Evolutionary conservation across 2,329 filamentous ascomycete species (phyloP).

Genomic region (Sporothrix humicola): DNA sequence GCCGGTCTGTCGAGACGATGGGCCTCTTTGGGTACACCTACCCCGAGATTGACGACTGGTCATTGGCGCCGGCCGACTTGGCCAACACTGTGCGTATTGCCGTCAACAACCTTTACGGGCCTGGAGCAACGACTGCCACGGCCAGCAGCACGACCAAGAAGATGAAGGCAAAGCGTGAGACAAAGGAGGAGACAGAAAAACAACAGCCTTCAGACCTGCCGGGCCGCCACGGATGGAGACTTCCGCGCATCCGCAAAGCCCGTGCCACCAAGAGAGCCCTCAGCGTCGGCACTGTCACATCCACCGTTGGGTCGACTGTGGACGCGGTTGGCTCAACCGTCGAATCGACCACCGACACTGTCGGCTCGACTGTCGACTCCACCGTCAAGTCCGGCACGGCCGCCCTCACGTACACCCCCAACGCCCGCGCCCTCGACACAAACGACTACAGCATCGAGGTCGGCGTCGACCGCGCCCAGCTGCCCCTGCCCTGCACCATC

Average conservation of each 20-base stretch:
- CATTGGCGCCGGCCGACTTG: constrained; percentile 61
- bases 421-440: constrained; percentile 20
- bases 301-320: neutral
- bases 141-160: neutral
- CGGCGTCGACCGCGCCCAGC: constrained; percentile 47
- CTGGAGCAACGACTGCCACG: neutral
- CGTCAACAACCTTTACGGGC: constrained; percentile 59
- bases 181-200: too few species aligned
- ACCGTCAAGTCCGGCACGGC: neutral
- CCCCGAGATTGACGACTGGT: constrained; percentile 52
- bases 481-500: constrained; percentile 49
- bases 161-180: neutral
- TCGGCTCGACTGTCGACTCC: neutral
- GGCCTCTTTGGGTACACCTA: constrained; percentile 51
- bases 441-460: constrained; percentile 48
- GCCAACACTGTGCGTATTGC: constrained; percentile 66
- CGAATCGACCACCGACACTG: neutral
- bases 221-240: neutral
- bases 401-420: neutral
- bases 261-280: neutral
- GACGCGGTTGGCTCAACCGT: neutral
- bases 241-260: neutral
- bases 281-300: neutral
- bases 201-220: too few species aligned
- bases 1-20: constrained; percentile 42